Evolutionary conservation across 164 flowering plant genomes (phyloP).

Genomic region (Santalum album): DNA sequence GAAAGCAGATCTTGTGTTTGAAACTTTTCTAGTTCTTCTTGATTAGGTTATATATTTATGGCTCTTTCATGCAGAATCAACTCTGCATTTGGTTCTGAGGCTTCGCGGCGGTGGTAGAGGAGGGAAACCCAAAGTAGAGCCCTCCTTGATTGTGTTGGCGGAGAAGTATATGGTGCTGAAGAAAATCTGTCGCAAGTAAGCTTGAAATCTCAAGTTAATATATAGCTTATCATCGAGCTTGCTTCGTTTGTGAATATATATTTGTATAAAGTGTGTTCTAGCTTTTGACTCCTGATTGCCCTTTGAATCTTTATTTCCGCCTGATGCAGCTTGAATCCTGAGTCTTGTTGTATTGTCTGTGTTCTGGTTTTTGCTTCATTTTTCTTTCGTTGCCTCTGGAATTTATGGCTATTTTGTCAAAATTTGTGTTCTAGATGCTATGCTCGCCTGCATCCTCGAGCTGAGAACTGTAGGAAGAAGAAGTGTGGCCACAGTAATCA

Average conservation of each 20-base stretch:
- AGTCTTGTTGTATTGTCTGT: too few relatives aligned
- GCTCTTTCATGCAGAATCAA: not conserved
- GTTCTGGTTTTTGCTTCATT: not conserved
- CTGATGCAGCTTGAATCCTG: too few relatives aligned
- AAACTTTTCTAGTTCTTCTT: too few relatives aligned
- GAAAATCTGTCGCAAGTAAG: not conserved
- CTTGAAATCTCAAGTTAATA: not conserved
- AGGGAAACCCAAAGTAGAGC: not conserved
- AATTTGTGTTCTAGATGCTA: constrained; percentile 23
- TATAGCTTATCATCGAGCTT: too few relatives aligned
- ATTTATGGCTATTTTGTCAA: too few relatives aligned
- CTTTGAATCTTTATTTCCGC: too few relatives aligned
- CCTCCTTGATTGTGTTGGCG: not conserved
- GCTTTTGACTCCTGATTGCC: too few relatives aligned
- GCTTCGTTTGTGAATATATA: too few relatives aligned
- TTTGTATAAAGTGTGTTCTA: too few relatives aligned
- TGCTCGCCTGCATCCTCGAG: constrained; percentile 39
- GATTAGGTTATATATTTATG: too few relatives aligned
- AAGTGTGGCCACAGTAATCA: constrained; percentile 49
- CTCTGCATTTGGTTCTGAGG: not conserved
- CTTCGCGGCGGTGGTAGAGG: not conserved
- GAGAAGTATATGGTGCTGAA: not conserved
- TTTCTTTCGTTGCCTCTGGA: too few relatives aligned
- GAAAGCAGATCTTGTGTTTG: too few relatives aligned
- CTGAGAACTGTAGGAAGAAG: constrained; percentile 45